Evolutionary conservation across 2,329 filamentous ascomycete species (phyloP), one percentile per base, ranked within the genome.

Genomic region (Tolypocladium guangdongense): DNA sequence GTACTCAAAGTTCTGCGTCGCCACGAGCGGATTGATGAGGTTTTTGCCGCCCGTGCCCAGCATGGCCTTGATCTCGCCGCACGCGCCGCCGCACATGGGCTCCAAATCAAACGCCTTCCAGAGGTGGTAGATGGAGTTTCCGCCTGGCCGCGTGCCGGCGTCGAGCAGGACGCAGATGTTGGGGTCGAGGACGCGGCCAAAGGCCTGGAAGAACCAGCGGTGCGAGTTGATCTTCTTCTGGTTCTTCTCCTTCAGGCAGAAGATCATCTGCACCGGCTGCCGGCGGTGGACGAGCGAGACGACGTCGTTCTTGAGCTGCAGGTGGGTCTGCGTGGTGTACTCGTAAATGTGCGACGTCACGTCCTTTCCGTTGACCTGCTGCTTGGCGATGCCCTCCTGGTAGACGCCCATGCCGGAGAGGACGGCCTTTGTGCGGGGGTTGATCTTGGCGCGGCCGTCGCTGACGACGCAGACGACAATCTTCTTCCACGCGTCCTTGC

Each of bases 221-320:
- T 99, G 93, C 0, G 93, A 97, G 68, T 99, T 99, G 81, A 99
- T 99, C 78, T 99, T 99, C 78, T 99, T 99, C 74, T 96, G 91
- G 68, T 99, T 99, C 81, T 96, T 97, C 68, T 99, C 93, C 76
- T 99, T 99, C 56, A 99, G 72, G 69, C 93, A 99, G 76, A 99
- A 99, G 5, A 99, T 82, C 75, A 99, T 87, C 73, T 99, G 93
- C 2, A 99, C 88, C 0, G 93, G 92, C 57, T 93, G 90, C 56
- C 87, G 87, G 64, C 90, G 89, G 48, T 86, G 86, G 57, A 93
- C 88, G 50, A 97, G 77, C 49, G 85, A 80, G 10, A 97, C 92
- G 43, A 96, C 81, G 56, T 87, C 87, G 61, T 92, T 95, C 75
- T 96, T 96, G 67, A 97, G 83, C 64, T 89, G 84, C 64, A 97